These are phyloP conservation scores for Mycena sanguinolenta DNA, from an alignment of 768 basidiomycete species.

Conservation along the genomic window DNA sequence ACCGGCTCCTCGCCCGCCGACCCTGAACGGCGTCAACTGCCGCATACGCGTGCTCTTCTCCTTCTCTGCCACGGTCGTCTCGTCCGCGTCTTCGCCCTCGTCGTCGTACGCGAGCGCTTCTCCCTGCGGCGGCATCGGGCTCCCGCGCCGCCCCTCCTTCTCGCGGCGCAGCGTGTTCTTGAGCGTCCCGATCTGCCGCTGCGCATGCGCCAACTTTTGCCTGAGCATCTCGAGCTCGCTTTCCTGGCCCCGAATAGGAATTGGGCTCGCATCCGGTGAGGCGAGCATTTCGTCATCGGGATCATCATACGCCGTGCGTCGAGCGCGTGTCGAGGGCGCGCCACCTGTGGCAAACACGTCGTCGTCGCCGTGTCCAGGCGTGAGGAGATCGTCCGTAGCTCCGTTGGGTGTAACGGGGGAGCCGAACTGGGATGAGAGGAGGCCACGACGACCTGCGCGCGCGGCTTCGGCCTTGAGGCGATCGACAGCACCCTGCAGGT, in stretches of 20 bases:
- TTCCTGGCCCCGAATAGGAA: constrained; percentile 39
- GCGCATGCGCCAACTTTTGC: constrained; percentile 86
- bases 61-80: constrained; percentile 50
- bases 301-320: constrained; percentile 65
- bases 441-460: constrained; percentile 66
- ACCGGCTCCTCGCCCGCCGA: constrained; percentile 59
- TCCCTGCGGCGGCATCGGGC: constrained; percentile 58
- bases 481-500: constrained; percentile 87
- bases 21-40: constrained; percentile 67
- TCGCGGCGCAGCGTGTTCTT: constrained; percentile 85
- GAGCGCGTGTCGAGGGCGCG: constrained; percentile 65
- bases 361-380: constrained; percentile 71
- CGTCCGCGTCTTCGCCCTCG: constrained; percentile 62
- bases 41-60: constrained; percentile 53
- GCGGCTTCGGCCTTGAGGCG: constrained; percentile 78
- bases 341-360: constrained; percentile 78
- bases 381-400: constrained; percentile 60
- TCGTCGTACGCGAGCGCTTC: constrained; percentile 58
- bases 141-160: constrained; percentile 80
- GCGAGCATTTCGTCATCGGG: constrained; percentile 59
- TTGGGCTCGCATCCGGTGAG: constrained; percentile 74
- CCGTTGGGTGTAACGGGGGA: constrained; percentile 82
- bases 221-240: constrained; percentile 85
- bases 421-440: constrained; percentile 68
- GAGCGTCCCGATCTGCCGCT: constrained; percentile 86